phyloP scores from a whole-genome alignment of 208 protist species.

The Tetramitus jugosus region DNA sequence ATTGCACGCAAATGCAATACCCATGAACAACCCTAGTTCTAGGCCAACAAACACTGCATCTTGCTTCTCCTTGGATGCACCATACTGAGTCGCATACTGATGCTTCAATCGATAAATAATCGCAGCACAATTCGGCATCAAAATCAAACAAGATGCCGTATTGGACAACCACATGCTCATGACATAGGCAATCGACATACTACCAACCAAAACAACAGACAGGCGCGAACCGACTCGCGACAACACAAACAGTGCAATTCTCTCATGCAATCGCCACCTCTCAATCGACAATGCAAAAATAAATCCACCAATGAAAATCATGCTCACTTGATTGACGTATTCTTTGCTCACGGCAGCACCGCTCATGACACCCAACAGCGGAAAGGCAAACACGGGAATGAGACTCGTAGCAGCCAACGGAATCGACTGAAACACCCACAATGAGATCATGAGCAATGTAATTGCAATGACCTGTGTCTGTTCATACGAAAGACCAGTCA shows the following conservation, averaged over 20 bases:
- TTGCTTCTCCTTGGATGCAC: neutral
- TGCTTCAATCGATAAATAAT: neutral
- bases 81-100: neutral
- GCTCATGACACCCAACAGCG: neutral
- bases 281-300: neutral
- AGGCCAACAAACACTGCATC: neutral
- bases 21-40: neutral
- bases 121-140: neutral
- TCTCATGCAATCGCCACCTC: neutral
- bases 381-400: neutral
- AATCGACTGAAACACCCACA: neutral
- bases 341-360: neutral
- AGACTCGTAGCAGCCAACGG: neutral
- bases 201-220: neutral
- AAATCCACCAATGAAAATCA: conserved; percentile 17
- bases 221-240: neutral
- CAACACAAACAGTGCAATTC: neutral
- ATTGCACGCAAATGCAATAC: neutral
- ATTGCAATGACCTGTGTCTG: neutral
- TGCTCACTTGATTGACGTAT: neutral
- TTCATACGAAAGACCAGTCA: too few species aligned
- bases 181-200: neutral
- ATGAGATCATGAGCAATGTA: neutral
- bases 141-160: neutral
- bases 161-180: neutral